Evolutionary conservation across 306 rosid species (phyloP).

Genomic region (Urtica urens): DNA sequence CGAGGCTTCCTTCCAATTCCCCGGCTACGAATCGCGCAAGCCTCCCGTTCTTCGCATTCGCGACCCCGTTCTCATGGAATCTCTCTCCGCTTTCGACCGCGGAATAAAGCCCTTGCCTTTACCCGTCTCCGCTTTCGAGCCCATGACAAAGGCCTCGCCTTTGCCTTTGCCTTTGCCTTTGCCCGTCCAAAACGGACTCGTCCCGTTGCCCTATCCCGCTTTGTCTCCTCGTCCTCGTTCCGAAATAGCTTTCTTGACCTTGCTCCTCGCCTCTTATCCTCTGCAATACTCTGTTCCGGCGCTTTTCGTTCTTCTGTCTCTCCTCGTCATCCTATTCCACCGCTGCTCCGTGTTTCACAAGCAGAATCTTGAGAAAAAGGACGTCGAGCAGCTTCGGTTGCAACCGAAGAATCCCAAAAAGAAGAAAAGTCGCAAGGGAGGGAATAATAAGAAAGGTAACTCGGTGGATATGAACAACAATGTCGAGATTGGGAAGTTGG

Average conservation of each 20-base stretch:
- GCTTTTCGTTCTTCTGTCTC: conserved; percentile 4
- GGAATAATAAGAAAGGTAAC: conserved; percentile 27
- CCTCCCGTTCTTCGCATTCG: conserved; percentile 13
- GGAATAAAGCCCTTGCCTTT: conserved; percentile 6
- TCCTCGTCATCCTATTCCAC: conserved; percentile 12
- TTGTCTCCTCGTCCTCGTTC: background rate
- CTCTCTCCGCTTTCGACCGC: conserved; percentile 9
- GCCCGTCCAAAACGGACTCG: background rate
- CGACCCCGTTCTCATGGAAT: conserved; percentile 9
- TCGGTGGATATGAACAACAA: no score
- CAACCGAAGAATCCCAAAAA: conserved; percentile 23
- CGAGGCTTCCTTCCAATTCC: conserved; percentile 12
- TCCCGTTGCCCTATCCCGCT: no score
- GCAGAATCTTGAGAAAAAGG: background rate
- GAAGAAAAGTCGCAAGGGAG: conserved; percentile 32
- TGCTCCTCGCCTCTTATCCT: background rate
- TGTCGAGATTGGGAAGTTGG: conserved; percentile 35
- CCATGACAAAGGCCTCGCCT: background rate
- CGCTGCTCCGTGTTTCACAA: background rate
- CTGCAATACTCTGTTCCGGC: conserved; percentile 4
- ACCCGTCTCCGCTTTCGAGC: conserved; percentile 7
- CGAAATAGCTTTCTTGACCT: background rate
- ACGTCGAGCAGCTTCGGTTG: conserved; percentile 11
- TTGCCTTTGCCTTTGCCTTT: conserved; percentile 11
- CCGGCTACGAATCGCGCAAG: conserved; percentile 2